A percentile compares a stretch with the other conserved stretches of the same genome.
Evolutionary conservation across 257 asterid genomes (phyloP).

Genomic region (Leptodermis oblonga): DNA sequence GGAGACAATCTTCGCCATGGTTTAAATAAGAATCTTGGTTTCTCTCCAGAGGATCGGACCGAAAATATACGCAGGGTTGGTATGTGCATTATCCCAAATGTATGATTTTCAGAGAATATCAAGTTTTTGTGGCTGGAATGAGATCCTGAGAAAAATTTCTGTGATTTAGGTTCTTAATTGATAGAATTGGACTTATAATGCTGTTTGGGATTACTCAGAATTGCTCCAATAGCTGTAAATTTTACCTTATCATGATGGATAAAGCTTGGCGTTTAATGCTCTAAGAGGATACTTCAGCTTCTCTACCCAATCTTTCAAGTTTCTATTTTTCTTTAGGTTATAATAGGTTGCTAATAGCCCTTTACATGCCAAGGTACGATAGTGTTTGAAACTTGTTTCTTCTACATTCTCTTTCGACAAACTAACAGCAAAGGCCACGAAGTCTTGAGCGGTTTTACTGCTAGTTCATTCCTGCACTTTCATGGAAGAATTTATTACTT

Average conservation of each 20-base stretch:
- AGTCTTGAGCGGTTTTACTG: background rate
- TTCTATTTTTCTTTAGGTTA: background rate
- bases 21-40: slow-evolving; percentile 83
- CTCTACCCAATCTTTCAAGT: background rate
- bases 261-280: background rate
- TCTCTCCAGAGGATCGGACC: slow-evolving; percentile 75
- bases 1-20: slow-evolving; percentile 98
- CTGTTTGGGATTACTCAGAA: background rate
- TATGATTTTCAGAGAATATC: background rate
- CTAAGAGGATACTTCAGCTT: background rate
- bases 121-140: background rate
- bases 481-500: background rate
- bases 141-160: background rate
- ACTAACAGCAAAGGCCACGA: background rate
- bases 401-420: background rate
- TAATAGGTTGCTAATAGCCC: background rate
- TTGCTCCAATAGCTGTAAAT: background rate
- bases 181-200: background rate
- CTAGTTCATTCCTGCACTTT: background rate
- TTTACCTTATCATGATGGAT: background rate
- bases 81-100: slow-evolving; percentile 32
- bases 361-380: background rate
- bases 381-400: background rate
- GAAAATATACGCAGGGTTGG: slow-evolving; percentile 96
- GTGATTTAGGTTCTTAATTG: background rate